These are phyloP conservation scores for Umbilicaria muhlenbergii DNA, from an alignment of 495 filamentous ascomycete genomes.

Conservation along the genomic window DNA sequence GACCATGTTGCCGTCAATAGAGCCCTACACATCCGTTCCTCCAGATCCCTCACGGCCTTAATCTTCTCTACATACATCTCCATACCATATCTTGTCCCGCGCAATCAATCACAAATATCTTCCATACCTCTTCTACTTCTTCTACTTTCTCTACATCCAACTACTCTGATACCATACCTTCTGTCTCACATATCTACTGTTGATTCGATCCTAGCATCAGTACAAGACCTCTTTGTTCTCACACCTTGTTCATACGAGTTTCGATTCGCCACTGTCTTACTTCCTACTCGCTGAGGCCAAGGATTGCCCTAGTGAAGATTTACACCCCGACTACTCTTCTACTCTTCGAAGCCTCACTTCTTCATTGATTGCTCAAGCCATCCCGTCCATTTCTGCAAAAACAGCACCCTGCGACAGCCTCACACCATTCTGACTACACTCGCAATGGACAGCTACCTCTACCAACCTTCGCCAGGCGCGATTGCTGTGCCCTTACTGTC, in stretches of 20 bases:
- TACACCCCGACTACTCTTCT: background rate
- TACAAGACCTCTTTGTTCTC: no score
- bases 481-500: constrained; percentile 35
- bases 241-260: no score
- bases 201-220: no score
- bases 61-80: constrained; percentile 13
- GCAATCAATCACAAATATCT: background rate
- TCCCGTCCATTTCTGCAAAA: background rate
- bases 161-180: no score
- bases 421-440: background rate
- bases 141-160: no score
- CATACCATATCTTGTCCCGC: background rate
- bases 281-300: no score
- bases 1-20: no score
- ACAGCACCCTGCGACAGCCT: background rate
- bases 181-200: no score
- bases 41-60: constrained; percentile 65
- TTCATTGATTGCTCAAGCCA: background rate
- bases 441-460: constrained; percentile 11
- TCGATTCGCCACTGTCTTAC: no score
- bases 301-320: background rate
- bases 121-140: no score
- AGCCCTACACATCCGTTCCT: constrained; percentile 48
- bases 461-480: constrained; percentile 26
- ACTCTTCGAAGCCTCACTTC: background rate